Evolutionary conservation across 345 rosid species (phyloP).

Genomic region (Reutealis trisperma): DNA sequence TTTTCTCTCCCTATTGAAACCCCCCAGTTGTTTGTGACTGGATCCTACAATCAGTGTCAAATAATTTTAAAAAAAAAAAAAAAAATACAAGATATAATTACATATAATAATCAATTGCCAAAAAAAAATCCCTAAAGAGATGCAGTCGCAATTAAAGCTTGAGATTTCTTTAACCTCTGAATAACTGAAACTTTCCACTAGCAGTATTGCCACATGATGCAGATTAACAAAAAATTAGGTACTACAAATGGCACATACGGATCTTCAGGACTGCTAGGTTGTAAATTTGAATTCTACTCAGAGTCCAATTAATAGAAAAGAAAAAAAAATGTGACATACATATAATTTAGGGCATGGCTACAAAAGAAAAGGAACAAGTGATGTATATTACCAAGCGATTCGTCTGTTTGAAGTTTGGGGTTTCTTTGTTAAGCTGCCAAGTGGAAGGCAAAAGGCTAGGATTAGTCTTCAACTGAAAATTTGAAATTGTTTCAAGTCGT

Average conservation of each 20-base stretch:
- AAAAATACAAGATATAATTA: too few relatives aligned
- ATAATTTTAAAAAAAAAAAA: too few relatives aligned
- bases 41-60: slow-evolving; percentile 33
- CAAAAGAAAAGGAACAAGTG: background rate
- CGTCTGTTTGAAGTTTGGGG: slow-evolving; percentile 24
- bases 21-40: slow-evolving; percentile 51
- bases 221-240: background rate
- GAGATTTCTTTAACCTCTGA: slow-evolving; percentile 57
- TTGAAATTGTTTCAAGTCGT: slow-evolving; percentile 3
- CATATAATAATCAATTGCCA: too few relatives aligned
- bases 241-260: too few relatives aligned
- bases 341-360: too few relatives aligned
- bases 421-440: slow-evolving; percentile 3
- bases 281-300: too few relatives aligned
- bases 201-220: slow-evolving; percentile 45
- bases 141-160: too few relatives aligned
- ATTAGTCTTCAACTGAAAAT: slow-evolving; percentile 12
- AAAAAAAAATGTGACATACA: too few relatives aligned
- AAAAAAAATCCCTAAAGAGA: background rate
- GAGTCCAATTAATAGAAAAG: too few relatives aligned
- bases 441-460: background rate
- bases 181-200: slow-evolving; percentile 44
- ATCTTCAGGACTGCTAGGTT: too few relatives aligned
- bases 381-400: slow-evolving; percentile 47
- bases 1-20: slow-evolving; percentile 49